Base-by-base conservation (phyloP, 208 protist species). In the Wallacemonas collosoma region DNA sequence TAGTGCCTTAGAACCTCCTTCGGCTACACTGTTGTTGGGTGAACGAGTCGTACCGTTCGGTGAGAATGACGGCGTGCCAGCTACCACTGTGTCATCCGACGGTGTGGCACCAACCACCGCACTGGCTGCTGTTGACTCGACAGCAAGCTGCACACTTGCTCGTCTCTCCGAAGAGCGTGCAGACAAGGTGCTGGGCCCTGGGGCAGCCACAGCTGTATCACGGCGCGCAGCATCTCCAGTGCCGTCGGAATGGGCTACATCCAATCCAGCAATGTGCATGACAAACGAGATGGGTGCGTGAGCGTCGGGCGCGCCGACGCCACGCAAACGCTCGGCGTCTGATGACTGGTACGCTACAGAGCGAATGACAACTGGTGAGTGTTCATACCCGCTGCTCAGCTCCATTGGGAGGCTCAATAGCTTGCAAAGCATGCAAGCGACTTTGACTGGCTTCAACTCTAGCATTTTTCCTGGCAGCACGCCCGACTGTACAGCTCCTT, bases 401-500 rank as follows among this genome's bases (percentile, higher is more conserved):
- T 65, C 8, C 60, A 65, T 50, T 5, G 9, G 60, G 6, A 65
- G 60, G 12, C 60, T 35, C 40, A 65, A 17, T 4, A 53, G 6
- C 60, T 65, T 65, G 60, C 60, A 65, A 8, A 65, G 43, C 60
- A 65, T 65, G 40, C n/a, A 65, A 9, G 40, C 60, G 4, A 65
- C 60, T 48, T 51, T 65, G 9, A 65, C 17, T 11, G 60, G 60
- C 43, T 48, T 65, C 43, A 65, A 26, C 43, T 65, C 60, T 4
- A 65, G 15, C 41, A 65, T 65, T 65, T 65, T 65, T 14, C 60
- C 60, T 4, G 60, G 60, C 12, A 65, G 40, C 60, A 44, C 3
- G n/a, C 17, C 26, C n/a, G 41, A 26, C 26, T 26, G 26, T 26
- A 26, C 26, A 26, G 4, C 41, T n/a, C 50, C 14, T 51, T 6